Evolutionary conservation across 106 monocot species (phyloP).

Genomic region (Iris macrosiphon): DNA sequence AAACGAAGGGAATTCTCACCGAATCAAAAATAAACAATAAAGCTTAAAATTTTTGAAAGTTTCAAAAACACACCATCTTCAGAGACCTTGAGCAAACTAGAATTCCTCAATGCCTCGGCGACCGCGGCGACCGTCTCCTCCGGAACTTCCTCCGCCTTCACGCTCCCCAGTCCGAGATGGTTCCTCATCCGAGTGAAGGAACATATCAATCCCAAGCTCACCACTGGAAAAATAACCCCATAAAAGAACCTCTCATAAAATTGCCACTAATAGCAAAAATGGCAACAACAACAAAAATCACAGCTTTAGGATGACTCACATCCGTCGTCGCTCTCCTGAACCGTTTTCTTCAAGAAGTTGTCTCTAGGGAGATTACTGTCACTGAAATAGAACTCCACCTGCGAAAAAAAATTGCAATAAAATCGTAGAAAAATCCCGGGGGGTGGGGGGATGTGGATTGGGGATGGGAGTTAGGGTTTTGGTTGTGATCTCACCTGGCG

Average conservation of each 20-base stretch:
- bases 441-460: neutral
- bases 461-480: neutral
- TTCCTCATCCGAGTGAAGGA: slow-evolving; percentile 73
- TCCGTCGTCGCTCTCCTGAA: slow-evolving; percentile 68
- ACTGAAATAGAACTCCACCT: slow-evolving; percentile 99
- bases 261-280: neutral
- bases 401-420: neutral
- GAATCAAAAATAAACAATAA: no score
- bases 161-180: slow-evolving; percentile 46
- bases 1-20: no score
- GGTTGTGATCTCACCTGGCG: slow-evolving; percentile 46
- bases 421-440: neutral
- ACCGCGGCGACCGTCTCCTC: slow-evolving; percentile 57
- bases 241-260: neutral
- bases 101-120: slow-evolving; percentile 54
- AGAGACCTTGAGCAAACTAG: slow-evolving; percentile 61
- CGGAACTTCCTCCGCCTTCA: slow-evolving; percentile 58
- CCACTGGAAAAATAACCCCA: slow-evolving; percentile 39
- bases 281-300: neutral
- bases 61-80: slow-evolving; percentile 73
- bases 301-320: slow-evolving; percentile 26
- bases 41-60: no score
- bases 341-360: slow-evolving; percentile 49
- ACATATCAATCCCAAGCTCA: slow-evolving; percentile 79
- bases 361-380: slow-evolving; percentile 94